Base-by-base conservation (phyloP, 495 filamentous ascomycete species). In the Daldinia caldariorum region DNA sequence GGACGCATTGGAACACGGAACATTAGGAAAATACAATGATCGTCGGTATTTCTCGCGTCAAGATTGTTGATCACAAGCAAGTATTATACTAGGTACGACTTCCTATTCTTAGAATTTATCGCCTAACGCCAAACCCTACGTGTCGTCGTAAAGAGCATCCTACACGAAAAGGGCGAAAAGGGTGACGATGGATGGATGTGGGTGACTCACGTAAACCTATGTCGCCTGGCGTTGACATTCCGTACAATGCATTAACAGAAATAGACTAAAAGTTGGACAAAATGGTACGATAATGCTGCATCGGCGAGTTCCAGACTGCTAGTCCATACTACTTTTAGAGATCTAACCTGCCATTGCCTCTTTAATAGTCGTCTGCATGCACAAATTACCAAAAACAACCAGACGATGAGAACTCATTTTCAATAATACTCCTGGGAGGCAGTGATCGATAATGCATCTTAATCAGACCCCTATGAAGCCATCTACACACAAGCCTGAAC, bases 401-500 rank as follows among this genome's bases (percentile, higher is more conserved):
- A 47, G 18, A 47, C 10, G 43, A 16, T 20, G 18, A 47, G 43
- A 35, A 10, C 34, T 18, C 18, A 8, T 45, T 20, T 31, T 53
- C 12, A 53, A 53, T 53, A 53, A 32, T 32, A 32, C 13, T 32
- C 12, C 7, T 16, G 22, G 39, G 31, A 32, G 22, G 29, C 4
- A n/a, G 49, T 18, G 49, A 53, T 53, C 20, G 31, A 66, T 66
- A 22, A 47, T 61, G 57, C 29, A 47, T 54, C 49, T 29, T 18
- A 31, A 35, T 12, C 22, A 14, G 20, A 18, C 22, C 43, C 38
- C n/a, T 59, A 20, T 32, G 39, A 67, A 13, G 20, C 16, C 60
- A 61, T 37, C 63, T 56, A 67, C 57, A 60, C 63, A 67, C 57
- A 60, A 58, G 32, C 8, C 37, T 9, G 10, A 18, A 18, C 16